Percentiles rank a stretch among this genome's conserved stretches.
phyloP scores from a whole-genome alignment of 805 yeast genomes.

The Starmera dryadoides region DNA sequence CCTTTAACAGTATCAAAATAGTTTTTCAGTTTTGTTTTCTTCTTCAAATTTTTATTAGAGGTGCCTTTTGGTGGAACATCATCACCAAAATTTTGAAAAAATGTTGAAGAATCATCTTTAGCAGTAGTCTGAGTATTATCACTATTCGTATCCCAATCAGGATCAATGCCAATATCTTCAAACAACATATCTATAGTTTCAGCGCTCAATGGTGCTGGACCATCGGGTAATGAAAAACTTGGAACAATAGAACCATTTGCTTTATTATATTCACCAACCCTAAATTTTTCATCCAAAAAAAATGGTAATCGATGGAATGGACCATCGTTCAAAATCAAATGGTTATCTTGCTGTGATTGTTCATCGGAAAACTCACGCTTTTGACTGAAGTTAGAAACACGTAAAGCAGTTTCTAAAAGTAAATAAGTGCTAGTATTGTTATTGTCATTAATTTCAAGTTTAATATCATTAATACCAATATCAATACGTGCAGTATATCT shows the following conservation, averaged over 20 bases:
- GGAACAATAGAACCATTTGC: slow-evolving; percentile 48
- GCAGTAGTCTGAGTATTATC: background rate
- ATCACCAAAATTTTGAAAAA: slow-evolving; percentile 13
- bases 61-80: slow-evolving; percentile 2
- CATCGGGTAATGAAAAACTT: slow-evolving; percentile 55
- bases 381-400: slow-evolving; percentile 52
- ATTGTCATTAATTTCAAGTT: slow-evolving; percentile 22
- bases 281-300: slow-evolving; percentile 44
- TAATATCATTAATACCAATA: slow-evolving; percentile 41
- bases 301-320: slow-evolving; percentile 80
- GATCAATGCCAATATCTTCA: slow-evolving; percentile 12
- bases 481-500: slow-evolving; percentile 53
- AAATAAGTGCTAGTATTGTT: slow-evolving; percentile 23
- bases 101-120: background rate
- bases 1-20: slow-evolving; percentile 15
- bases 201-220: slow-evolving; percentile 50
- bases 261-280: slow-evolving; percentile 40
- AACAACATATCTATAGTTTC: slow-evolving; percentile 34
- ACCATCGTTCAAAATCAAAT: slow-evolving; percentile 65
- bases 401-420: slow-evolving; percentile 48
- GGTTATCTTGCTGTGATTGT: slow-evolving; percentile 51
- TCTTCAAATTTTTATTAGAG: no score
- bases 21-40: background rate
- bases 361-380: slow-evolving; percentile 39
- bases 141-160: slow-evolving; percentile 1